Evolutionary conservation across 169 alveolate genomes (phyloP).

Genomic region (Plasmodium malariae): DNA sequence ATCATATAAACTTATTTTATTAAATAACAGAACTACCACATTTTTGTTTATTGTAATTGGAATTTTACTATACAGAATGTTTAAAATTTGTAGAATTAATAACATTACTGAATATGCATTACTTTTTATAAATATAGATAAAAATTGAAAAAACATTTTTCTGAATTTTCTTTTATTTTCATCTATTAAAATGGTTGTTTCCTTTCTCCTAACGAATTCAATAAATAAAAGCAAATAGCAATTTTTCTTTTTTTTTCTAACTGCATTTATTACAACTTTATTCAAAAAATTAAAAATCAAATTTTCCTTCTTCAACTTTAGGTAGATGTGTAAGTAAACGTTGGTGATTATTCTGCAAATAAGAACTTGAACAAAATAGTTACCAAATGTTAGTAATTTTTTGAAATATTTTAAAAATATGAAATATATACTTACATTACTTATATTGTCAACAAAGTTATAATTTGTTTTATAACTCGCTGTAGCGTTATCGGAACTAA

Average conservation of each 20-base stretch:
- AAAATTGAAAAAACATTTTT: slow-evolving; percentile 65
- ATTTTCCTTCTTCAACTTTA: slow-evolving; percentile 64
- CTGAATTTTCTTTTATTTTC: slow-evolving; percentile 53
- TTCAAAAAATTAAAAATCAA: slow-evolving; percentile 63
- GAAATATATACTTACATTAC: slow-evolving; percentile 49
- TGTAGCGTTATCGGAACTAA: neutral
- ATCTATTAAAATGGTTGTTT: slow-evolving; percentile 22
- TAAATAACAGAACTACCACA: slow-evolving; percentile 24
- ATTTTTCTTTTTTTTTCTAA: slow-evolving; percentile 23
- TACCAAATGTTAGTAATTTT: slow-evolving; percentile 50
- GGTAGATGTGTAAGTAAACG: slow-evolving; percentile 69
- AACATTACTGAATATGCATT: slow-evolving; percentile 31
- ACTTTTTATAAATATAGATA: slow-evolving; percentile 41
- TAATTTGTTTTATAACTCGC: neutral
- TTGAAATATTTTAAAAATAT: slow-evolving; percentile 34
- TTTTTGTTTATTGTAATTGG: slow-evolving; percentile 41
- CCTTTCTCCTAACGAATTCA: slow-evolving; percentile 66
- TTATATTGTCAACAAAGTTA: neutral
- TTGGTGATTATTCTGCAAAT: slow-evolving; percentile 66
- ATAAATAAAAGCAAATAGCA: slow-evolving; percentile 60
- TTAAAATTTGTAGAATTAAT: slow-evolving; percentile 74
- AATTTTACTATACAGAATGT: slow-evolving; percentile 35
- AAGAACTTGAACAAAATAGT: slow-evolving; percentile 65
- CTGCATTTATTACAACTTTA: slow-evolving; percentile 34
- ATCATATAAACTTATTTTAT: slow-evolving; percentile 10